Evolutionary conservation across 1,139 yeast genomes (phyloP).

Genomic region (Blastobotrys elegans): DNA sequence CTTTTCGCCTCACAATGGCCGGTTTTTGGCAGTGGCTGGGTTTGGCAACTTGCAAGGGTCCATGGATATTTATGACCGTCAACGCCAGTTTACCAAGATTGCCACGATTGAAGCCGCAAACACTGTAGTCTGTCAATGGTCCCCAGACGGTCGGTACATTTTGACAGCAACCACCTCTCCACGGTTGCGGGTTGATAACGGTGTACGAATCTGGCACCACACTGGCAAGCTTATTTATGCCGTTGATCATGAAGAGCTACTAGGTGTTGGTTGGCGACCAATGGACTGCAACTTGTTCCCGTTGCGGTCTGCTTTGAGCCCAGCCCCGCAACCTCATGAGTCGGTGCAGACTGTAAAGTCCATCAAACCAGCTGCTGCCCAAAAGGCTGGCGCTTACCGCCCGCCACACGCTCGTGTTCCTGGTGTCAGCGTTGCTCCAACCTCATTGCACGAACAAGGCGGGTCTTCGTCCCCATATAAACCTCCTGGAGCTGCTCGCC

Average conservation of each 20-base stretch:
- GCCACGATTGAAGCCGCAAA: conserved; percentile 86
- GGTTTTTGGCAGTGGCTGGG: conserved; percentile 89
- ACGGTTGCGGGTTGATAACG: conserved; percentile 92
- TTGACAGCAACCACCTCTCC: conserved; percentile 97
- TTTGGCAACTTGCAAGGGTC: conserved; percentile 98
- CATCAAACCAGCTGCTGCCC: conserved; percentile 41
- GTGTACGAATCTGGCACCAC: conserved; percentile 90
- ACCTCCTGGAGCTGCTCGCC: conserved; percentile 3
- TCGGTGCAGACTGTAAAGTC: conserved; percentile 38
- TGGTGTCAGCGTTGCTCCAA: conserved; percentile 29
- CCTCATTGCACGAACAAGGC: conserved; percentile 25
- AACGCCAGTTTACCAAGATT: conserved; percentile 73
- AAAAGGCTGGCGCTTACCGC: conserved; percentile 72
- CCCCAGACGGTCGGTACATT: conserved; percentile 94
- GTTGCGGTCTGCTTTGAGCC: conserved; percentile 44
- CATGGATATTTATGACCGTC: conserved; percentile 92
- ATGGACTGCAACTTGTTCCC: conserved; percentile 57
- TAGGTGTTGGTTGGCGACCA: conserved; percentile 85
- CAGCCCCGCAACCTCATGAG: conserved; percentile 63
- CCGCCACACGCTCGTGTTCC: conserved; percentile 84
- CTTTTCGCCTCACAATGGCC: conserved; percentile 84
- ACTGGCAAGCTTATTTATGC: conserved; percentile 74
- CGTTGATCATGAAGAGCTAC: conserved; percentile 76
- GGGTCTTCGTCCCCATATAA: background rate
- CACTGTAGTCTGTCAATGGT: conserved; percentile 95